phyloP scores from a whole-genome alignment of 345 rosid genomes.

The Dimocarpus longan region DNA sequence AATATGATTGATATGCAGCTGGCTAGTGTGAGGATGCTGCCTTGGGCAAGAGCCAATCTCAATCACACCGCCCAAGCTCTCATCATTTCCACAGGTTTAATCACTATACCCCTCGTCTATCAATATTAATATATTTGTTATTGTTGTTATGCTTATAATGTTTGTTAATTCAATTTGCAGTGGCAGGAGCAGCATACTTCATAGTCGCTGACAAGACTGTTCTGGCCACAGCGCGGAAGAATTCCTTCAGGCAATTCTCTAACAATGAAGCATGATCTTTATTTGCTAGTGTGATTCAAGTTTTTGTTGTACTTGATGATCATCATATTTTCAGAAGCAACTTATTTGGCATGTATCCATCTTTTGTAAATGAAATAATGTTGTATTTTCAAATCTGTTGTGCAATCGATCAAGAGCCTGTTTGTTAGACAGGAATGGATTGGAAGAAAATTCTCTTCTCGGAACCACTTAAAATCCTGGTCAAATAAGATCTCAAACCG shows the following conservation, averaged over 20 bases:
- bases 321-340: not conserved
- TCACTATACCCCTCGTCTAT: not conserved
- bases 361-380: constrained; percentile 23
- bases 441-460: too few species aligned
- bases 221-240: constrained; percentile 73
- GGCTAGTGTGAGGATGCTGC: constrained; percentile 71
- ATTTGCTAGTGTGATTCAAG: not conserved
- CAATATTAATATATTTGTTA: not conserved
- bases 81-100: constrained; percentile 64
- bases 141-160: not conserved
- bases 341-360: constrained; percentile 15
- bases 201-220: constrained; percentile 96
- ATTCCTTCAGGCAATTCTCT: constrained; percentile 54
- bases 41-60: constrained; percentile 89
- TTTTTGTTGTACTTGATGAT: constrained; percentile 3
- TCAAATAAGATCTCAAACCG: too few species aligned
- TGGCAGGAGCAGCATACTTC: constrained; percentile 88
- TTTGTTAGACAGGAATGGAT: too few species aligned
- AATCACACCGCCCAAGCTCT: constrained; percentile 97
- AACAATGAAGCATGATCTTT: constrained; percentile 30
- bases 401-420: not conserved
- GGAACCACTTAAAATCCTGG: too few species aligned
- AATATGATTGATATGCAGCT: constrained; percentile 40
- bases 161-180: constrained; percentile 33
- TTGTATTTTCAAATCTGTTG: constrained; percentile 13